Evolutionary conservation across 345 rosid species (phyloP).

Genomic region (Eucalyptus pauciflora): DNA sequence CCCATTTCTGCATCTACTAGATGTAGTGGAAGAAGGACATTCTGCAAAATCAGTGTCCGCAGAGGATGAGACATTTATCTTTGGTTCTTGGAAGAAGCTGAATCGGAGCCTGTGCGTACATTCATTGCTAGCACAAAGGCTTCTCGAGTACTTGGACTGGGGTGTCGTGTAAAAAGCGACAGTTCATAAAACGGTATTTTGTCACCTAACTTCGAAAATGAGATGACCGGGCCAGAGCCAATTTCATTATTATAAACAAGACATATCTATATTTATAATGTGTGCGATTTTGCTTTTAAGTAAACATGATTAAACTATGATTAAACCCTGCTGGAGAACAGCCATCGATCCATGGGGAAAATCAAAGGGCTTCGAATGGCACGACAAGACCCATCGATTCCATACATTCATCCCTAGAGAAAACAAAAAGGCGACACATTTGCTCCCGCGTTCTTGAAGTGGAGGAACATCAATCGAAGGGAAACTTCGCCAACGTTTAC

Average conservation of each 20-base stretch:
- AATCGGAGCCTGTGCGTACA: background rate
- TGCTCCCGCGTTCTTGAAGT: background rate
- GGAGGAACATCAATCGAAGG: background rate
- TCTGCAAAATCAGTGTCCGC: background rate
- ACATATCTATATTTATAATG: background rate
- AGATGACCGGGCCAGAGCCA: background rate
- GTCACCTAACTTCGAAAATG: background rate
- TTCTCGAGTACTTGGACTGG: background rate
- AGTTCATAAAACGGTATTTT: background rate
- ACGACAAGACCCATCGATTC: background rate
- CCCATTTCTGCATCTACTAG: background rate
- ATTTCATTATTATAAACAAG: background rate
- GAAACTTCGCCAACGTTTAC: background rate
- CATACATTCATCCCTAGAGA: background rate
- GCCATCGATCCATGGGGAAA: background rate
- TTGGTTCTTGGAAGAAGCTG: background rate
- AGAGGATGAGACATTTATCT: background rate
- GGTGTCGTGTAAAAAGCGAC: background rate
- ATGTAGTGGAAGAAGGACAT: background rate
- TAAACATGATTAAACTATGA: background rate
- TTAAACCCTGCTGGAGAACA: background rate
- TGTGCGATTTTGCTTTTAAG: background rate
- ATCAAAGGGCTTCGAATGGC: background rate
- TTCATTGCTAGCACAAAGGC: background rate
- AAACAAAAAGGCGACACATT: background rate